Conservation (phyloP, 305 asterid species). For the Ilex paraguariensis region DNA sequence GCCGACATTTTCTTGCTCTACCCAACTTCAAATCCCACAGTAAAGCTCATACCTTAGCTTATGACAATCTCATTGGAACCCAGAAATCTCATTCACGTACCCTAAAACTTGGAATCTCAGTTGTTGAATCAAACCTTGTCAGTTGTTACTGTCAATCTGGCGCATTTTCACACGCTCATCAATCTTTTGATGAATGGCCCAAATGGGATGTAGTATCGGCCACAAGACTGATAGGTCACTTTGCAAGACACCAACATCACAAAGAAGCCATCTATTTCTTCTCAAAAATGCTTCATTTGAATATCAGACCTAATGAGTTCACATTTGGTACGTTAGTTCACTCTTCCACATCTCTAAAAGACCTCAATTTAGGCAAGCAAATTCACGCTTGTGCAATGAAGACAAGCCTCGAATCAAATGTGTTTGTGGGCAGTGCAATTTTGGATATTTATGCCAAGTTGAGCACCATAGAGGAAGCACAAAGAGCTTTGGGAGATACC, state of each 20-base stretch:
- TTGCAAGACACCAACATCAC: constrained; percentile 46
- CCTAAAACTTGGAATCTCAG: not conserved
- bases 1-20: not conserved
- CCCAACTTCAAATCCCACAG: not conserved
- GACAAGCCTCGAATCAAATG: constrained; percentile 42
- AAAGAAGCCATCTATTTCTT: constrained; percentile 43
- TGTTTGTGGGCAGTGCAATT: constrained; percentile 63
- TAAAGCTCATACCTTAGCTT: not conserved
- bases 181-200: constrained; percentile 55
- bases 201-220: constrained; percentile 40
- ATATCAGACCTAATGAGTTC: constrained; percentile 63
- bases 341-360: constrained; percentile 43
- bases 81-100: not conserved
- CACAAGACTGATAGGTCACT: constrained; percentile 46
- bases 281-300: constrained; percentile 38
- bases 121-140: not conserved
- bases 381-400: constrained; percentile 46
- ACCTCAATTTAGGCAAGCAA: constrained; percentile 55
- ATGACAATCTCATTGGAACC: not conserved
- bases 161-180: constrained; percentile 16
- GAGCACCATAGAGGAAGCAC: constrained; percentile 32
- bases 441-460: constrained; percentile 61
- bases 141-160: not conserved
- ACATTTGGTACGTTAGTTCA: constrained; percentile 59
- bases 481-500: constrained; percentile 44